These are phyloP conservation scores for Populus tremula DNA, from an alignment of 345 rosid species.

Conservation along the genomic window DNA sequence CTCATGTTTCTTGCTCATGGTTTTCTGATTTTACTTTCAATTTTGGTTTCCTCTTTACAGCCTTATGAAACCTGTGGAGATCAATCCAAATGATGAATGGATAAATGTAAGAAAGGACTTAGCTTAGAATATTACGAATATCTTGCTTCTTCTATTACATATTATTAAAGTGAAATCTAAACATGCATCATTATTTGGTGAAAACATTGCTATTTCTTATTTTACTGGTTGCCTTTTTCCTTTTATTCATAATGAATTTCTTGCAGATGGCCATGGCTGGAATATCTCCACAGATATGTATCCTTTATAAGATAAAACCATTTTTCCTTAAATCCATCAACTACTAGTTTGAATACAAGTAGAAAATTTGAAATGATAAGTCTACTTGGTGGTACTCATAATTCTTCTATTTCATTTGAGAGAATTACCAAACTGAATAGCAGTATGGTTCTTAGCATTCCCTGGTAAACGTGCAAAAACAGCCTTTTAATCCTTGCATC, in stretches of 20 bases:
- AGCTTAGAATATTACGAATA: neutral
- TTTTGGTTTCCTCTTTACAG: conserved; percentile 44
- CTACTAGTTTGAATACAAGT: too few relatives aligned
- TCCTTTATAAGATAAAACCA: too few relatives aligned
- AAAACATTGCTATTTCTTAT: conserved; percentile 2
- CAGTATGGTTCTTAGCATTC: too few relatives aligned
- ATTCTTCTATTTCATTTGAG: too few relatives aligned
- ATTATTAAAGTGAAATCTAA: neutral
- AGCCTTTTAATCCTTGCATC: too few relatives aligned
- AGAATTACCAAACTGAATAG: too few relatives aligned
- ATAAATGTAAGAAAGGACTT: conserved; percentile 63
- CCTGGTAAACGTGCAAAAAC: too few relatives aligned
- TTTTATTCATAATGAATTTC: conserved; percentile 6
- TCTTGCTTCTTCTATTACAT: conserved; percentile 7
- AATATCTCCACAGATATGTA: too few relatives aligned
- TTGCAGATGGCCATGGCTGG: conserved; percentile 95
- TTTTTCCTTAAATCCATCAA: too few relatives aligned
- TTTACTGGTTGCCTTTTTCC: conserved; percentile 7
- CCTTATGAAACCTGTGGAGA: conserved; percentile 82
- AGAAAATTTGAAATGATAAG: too few relatives aligned
- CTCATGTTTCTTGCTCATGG: neutral
- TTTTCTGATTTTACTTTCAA: conserved; percentile 2
- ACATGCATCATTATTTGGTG: neutral
- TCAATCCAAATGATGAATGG: conserved; percentile 96
- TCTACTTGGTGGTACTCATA: too few relatives aligned